Conservation (phyloP, 2,329 filamentous ascomycete species). For the Ophiostoma piceae region DNA sequence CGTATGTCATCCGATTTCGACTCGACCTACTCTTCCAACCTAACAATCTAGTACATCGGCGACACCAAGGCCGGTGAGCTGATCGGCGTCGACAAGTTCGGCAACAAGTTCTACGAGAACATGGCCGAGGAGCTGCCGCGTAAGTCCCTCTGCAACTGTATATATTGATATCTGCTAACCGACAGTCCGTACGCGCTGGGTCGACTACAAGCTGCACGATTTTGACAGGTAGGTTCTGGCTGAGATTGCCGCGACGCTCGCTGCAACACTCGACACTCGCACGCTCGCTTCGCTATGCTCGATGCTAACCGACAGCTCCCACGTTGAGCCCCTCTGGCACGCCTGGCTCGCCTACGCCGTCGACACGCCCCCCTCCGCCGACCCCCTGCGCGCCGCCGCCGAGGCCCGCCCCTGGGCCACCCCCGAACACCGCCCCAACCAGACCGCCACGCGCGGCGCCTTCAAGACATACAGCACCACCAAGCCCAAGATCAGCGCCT, state of each 20-base stretch:
- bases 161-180: conserved; percentile 12
- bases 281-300: no score
- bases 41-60: conserved; percentile 49
- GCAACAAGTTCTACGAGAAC: conserved; percentile 99
- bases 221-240: conserved; percentile 76
- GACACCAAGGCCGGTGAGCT: conserved; percentile 92
- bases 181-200: conserved; percentile 91
- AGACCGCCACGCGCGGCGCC: conserved; percentile 69
- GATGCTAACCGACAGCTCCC: conserved; percentile 46
- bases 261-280: no score
- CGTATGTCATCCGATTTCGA: conserved; percentile 54
- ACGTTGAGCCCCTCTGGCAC: conserved; percentile 96
- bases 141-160: conserved; percentile 42
- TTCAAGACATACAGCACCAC: conserved; percentile 91
- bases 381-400: conserved; percentile 59
- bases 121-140: conserved; percentile 85
- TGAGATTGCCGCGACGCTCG: no score
- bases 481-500: conserved; percentile 36
- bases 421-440: conserved; percentile 63
- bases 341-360: conserved; percentile 94
- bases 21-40: not conserved
- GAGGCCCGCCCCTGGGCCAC: conserved; percentile 65
- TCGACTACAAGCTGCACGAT: conserved; percentile 89
- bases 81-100: conserved; percentile 79
- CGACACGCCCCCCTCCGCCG: conserved; percentile 75